Percentiles rank a stretch among this genome's conserved stretches.
Conservation (phyloP, 768 basidiomycete species). For the Galerina marginata region DNA sequence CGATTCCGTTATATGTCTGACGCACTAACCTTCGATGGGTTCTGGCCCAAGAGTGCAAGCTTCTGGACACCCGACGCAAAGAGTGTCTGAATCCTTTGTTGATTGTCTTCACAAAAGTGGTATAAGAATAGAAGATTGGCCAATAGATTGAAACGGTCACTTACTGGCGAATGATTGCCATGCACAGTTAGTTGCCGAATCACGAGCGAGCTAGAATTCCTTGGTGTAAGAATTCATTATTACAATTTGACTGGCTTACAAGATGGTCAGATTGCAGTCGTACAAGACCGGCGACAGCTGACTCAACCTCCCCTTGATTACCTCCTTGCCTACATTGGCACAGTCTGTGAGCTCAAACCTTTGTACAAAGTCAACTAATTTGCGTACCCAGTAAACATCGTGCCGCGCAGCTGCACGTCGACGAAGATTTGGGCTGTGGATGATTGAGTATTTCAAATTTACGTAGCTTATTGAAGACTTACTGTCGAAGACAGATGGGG, state of each 20-base stretch:
- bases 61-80: constrained; percentile 52
- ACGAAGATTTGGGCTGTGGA: constrained; percentile 44
- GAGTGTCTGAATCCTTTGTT: constrained; percentile 32
- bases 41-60: constrained; percentile 47
- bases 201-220: constrained; percentile 41
- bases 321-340: constrained; percentile 36
- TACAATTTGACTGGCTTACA: constrained; percentile 26
- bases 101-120: constrained; percentile 29
- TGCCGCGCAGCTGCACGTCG: constrained; percentile 51
- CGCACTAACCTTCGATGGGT: constrained; percentile 28
- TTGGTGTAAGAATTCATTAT: no score
- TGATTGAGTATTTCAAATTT: background rate
- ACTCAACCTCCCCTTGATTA: constrained; percentile 44
- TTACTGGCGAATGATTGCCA: constrained; percentile 51
- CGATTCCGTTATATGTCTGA: no score
- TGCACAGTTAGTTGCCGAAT: constrained; percentile 49
- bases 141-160: constrained; percentile 10
- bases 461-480: background rate
- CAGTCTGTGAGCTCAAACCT: no score
- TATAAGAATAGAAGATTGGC: background rate
- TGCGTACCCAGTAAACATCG: constrained; percentile 43
- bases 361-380: no score
- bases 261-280: constrained; percentile 50
- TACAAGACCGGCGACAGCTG: constrained; percentile 46
- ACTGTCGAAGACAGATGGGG: constrained; percentile 46